Evolutionary conservation across 108 stramenopile genomes (phyloP), one percentile per base, ranked within the genome.

Genomic region (Schizochytrium sp.): DNA sequence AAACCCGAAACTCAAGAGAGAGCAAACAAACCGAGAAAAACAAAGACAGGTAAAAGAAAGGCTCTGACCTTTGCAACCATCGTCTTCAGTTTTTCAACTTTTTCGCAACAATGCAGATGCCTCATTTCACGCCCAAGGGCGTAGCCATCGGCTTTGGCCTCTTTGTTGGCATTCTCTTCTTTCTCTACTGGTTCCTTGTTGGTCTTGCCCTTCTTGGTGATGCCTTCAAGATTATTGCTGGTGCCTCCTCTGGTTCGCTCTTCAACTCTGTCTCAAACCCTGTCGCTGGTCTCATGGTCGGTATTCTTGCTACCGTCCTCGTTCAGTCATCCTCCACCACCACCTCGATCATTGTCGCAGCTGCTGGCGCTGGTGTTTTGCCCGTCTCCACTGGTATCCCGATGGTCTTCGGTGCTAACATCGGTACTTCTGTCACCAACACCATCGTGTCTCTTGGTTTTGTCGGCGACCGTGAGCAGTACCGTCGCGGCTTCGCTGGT

Each of bases 281-380:
- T 38, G 91, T 97, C 87, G 96, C 96, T 45, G 95, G 93, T 15
- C 91, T 97, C 17, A 95, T 96, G 91, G 89, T 96, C 88, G 96
- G 96, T 91, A 95, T 95, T 61, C 83, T 97, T n/a, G n/a, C n/a
- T 61, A 97, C 96, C 40, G 96, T 95, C 58, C 92, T 97, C 83
- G 90, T 97, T n/a, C 96, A 97, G 93, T 95, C 95, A 76, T 96
- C 96, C 4, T 95, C 94, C 90, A 96, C 96, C 47, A 96, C 96
- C 87, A 97, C 96, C 15, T 96, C 96, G 44, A 95, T 97, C 72
- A 92, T 96, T 91, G 96, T 97, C 45, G 93, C 95, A 49, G 90
- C 96, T 53, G 96, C 96, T 55, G 96, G 96, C 46, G 90, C 95
- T 13, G 94, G 88, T 13, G 90, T 92, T 57, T 76, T 97, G 40